Base-by-base conservation (phyloP, 2,329 filamentous ascomycete genomes). In the Stylonectria norvegica region DNA sequence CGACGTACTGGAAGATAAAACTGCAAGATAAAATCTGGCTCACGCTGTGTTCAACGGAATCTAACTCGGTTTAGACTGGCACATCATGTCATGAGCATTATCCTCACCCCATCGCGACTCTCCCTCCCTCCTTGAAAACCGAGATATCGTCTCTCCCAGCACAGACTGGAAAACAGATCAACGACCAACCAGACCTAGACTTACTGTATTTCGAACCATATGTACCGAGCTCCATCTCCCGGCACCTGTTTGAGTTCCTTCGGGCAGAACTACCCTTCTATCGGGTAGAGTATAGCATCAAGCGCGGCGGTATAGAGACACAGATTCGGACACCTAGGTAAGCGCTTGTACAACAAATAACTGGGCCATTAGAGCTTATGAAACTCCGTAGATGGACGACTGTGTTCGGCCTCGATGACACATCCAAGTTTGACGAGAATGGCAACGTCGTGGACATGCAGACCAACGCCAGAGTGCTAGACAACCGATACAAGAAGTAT, bases 181-280 rank as follows among this genome's bases (percentile, higher is more conserved):
- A 79, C 50, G 72, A 88, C 55, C 79, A 85, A 53, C 75, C 78
- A 0, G 76, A 89, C 48, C 72, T 90, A 0, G 83, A 90, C 57
- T 70, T 91, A 0, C 64, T 90, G 7, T 87, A 87, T 63, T 90
- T 84, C 58, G 75, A 87, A 53, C 85, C 86, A 0, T 90, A 85
- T 48, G 72, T 90, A 4, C 75, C 82, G 0, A 65, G 69, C 2
- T 61, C 72, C 10, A 68, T 78, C 9, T 70, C 78, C 15, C 70
- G 71, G 4, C 68, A 77, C 4, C 62, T 89, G 0, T 91, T 90
- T 61, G 66, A 79, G 11, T 89, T 89, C 55, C 71, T 91, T 2
- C 78, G 86, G 2, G 63, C 70, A n/a, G 75, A 85, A 45, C 64
- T 91, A 1, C 84, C 84, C 7, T 90, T 89, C 64, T 88, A 89